phyloP scores from a whole-genome alignment of 495 filamentous ascomycete genomes.

The Cairneyella variabilis region DNA sequence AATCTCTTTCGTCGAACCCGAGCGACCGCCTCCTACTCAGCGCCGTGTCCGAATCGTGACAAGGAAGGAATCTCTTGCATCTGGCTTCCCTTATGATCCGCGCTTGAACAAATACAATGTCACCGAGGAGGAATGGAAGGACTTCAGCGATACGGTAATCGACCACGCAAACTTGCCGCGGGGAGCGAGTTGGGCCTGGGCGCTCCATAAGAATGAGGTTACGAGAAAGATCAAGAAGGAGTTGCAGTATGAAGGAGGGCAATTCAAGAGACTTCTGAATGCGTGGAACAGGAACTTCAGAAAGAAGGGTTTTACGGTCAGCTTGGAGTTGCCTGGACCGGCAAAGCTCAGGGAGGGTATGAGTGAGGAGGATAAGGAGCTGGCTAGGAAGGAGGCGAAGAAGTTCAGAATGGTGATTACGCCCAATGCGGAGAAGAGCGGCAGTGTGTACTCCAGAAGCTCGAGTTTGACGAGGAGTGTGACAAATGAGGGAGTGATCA shows the following conservation, averaged over 20 bases:
- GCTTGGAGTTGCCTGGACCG: constrained; percentile 14
- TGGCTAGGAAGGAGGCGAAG: constrained; percentile 9
- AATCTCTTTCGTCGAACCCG: constrained; percentile 16
- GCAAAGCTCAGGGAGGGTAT: constrained; percentile 2
- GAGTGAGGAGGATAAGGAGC: constrained; percentile 7
- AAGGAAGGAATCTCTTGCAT: constrained; percentile 3
- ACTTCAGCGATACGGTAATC: constrained; percentile 14
- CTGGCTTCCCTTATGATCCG: constrained; percentile 17
- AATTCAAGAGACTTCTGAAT: constrained; percentile 7
- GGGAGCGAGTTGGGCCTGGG: background rate
- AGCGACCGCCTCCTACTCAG: background rate
- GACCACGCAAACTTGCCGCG: constrained; percentile 1
- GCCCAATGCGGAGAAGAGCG: constrained; percentile 12
- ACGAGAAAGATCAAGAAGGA: constrained; percentile 14
- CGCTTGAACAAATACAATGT: constrained; percentile 13
- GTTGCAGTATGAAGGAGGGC: constrained; percentile 18
- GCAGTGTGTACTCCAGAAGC: constrained; percentile 13
- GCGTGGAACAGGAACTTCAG: constrained; percentile 18
- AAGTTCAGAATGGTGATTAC: constrained; percentile 18
- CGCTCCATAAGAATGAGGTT: constrained; percentile 10
- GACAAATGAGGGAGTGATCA: constrained; percentile 3
- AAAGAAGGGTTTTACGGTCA: constrained; percentile 10
- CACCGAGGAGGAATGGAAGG: constrained; percentile 9
- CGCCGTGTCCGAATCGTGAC: constrained; percentile 13
- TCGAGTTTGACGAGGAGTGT: constrained; percentile 19